Base-by-base conservation (phyloP, 2,329 filamentous ascomycete genomes). In the Ilyonectria destructans region DNA sequence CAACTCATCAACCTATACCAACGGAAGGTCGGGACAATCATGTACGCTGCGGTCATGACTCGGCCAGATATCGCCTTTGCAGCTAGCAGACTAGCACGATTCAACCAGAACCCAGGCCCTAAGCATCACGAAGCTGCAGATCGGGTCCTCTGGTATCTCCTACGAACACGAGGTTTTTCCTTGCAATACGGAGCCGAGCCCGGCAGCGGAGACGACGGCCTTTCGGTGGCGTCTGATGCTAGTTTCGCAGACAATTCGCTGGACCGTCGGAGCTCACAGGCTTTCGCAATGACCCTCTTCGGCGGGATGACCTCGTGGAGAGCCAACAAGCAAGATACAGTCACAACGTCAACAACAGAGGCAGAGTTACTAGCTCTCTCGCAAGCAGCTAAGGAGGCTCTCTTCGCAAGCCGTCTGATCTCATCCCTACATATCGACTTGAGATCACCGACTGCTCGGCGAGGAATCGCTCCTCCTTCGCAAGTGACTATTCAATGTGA, bases 301-400 rank as follows among this genome's bases (percentile, higher is more conserved):
- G 17, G 15, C 7, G 7, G 37, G 6, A 43, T 43, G 7, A 43
- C 15, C 37, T 43, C 37, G 15, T 43, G 17, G 15, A 43, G 37
- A 43, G 37, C 37, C 7, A 43, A 43, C 17, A 43, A 43, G 37
- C 5, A 43, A 43, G 37, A 43, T 43, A 68, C 51, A 21, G 40
- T 68, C 2, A 68, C 56, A 26, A 63, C 49, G 1, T 68, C 40
- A 19, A 68, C 51, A 12, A 68, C 40, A 56, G 60, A 68, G 31
- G 65, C 49, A 43, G 55, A 68, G 35, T 21, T 68, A 8, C 60
- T 68, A 19, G 60, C 60, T 6, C 33, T 64, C 17, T 43, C 26
- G 6, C 40, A 57, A 26, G 40, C 31, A 2, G 31, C 29, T 10
- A 68, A 60, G 9, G 60, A 68, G 21, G 49, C 13, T 1, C n/a